Base-by-base conservation (phyloP, 108 stramenopile genomes). In the Cyclotella baltica region DNA sequence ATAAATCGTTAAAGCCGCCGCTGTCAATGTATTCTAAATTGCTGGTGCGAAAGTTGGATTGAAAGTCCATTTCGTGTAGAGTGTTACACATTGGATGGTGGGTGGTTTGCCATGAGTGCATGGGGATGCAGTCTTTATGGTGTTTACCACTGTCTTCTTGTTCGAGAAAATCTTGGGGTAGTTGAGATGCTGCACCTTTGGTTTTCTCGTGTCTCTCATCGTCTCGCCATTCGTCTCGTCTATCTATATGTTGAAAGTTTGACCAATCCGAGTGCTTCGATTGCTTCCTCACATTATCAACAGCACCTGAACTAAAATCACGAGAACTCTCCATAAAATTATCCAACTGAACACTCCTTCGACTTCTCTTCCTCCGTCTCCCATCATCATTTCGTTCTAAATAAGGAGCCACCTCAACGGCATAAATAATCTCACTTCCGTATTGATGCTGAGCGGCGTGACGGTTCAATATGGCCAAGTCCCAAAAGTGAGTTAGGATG, bases 71-170 rank as follows among this genome's bases (percentile, higher is more conserved):
- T 53, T 83, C 81, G 36, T 83, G 81, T 25, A 83, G 50, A 40
- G 19, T 28, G 38, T 78, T 83, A 43, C 81, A 78, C 22, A 36
- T 66, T 1, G 81, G 81, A 46, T 73, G 73, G 25, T 57, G 68
- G 0, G 65, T 57, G 13, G 20, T 20, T 55, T 78, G 77, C 77
- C 77, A 83, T 38, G 36, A 3, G 5, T 72, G 72, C 81, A 83
- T 83, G 9, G 81, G 81, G 36, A 78, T 47, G 34, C 81, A 83
- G n/a, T 81, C 80, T n/a, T n/a, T n/a, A n/a, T n/a, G n/a, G n/a
- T n/a, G n/a, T n/a, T n/a, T n/a, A n/a, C n/a, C n/a, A n/a, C n/a
- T n/a, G 25, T 28, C 65, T 55, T 55, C 55, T 3, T 22, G 2
- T 43, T 43, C 40, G 40, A 10, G 6, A 13, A 13, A 43, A 25